phyloP scores from a whole-genome alignment of 2,329 filamentous ascomycete genomes.

The Sclerotinia spermophila region DNA sequence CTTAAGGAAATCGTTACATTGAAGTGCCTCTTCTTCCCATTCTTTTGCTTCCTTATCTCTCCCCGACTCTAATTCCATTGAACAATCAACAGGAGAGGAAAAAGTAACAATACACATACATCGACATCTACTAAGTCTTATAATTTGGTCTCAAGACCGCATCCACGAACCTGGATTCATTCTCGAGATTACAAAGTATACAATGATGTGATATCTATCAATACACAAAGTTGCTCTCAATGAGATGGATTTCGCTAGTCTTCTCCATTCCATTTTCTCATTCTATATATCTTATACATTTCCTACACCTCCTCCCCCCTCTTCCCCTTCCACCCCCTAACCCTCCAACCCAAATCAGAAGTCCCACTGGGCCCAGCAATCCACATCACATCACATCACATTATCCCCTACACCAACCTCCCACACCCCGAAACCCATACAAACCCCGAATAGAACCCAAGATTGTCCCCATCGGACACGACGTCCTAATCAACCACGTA shows the following conservation, averaged over 20 bases:
- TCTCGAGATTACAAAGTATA: conserved; percentile 22
- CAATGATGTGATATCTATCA: conserved; percentile 43
- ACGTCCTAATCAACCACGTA: conserved; percentile 51
- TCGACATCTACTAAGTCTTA: neutral
- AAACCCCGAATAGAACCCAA: conserved; percentile 29
- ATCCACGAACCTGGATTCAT: conserved; percentile 24
- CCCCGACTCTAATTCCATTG: neutral
- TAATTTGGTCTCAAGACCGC: conserved; percentile 23
- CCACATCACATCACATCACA: too few species aligned
- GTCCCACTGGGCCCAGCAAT: conserved; percentile 36
- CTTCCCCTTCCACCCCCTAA: neutral
- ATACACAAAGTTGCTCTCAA: conserved; percentile 46
- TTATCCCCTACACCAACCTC: conserved; percentile 37
- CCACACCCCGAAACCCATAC: conserved; percentile 25
- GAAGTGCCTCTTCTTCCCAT: conserved; percentile 20
- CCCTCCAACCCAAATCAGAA: neutral
- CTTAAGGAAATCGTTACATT: conserved; percentile 40
- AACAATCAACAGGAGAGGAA: neutral
- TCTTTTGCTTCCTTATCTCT: neutral
- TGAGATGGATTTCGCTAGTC: conserved; percentile 44
- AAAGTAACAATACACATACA: neutral
- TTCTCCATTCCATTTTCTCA: too few species aligned
- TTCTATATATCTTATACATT: neutral
- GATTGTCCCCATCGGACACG: conserved; percentile 37
- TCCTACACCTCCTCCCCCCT: neutral